Base-by-base conservation (phyloP, 495 filamentous ascomycete genomes). In the Acidiella bohemica region DNA sequence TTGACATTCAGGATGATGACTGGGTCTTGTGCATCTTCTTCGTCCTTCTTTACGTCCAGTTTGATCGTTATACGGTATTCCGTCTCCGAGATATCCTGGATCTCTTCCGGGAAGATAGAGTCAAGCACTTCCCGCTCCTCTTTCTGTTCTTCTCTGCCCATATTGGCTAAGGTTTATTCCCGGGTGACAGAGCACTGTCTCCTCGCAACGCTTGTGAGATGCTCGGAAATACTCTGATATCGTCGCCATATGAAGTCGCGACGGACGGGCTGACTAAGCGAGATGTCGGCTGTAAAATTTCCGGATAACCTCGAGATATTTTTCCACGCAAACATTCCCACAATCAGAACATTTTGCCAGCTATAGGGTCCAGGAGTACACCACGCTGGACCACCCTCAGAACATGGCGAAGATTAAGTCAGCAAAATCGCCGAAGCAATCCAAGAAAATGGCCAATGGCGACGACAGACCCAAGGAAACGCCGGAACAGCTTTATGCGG, bases 91-190 rank as follows among this genome's bases (percentile, higher is more conserved):
- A 94, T 73, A 53, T 90, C 88, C 92, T 78, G 83, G 36, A 96
- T 93, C 59, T 99, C 92, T 25, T 99, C 92, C 10, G 92, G 87
- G 54, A 94, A 99, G 51, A 99, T 99, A 39, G 86, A 93, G 54
- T 88, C 84, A 48, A 97, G 82, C 39, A 97, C 87, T 59, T 95
- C 90, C 50, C 88, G 80, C 67, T 97, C 90, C 65, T 97, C 87
- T 37, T 73, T 64, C 60, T 97, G 90, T 41, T 97, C 90, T 64
- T 97, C 90, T 53, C 71, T 73, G 19, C 88, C 87, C 90, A 95
- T 96, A n/a, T 45, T 39, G 28, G 18, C 13, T n/a, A n/a, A n/a
- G n/a, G n/a, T n/a, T n/a, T n/a, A n/a, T n/a, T n/a, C n/a, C n/a
- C n/a, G n/a, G n/a, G n/a, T n/a, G n/a, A n/a, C n/a, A n/a, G n/a